Evolutionary conservation across 2,329 filamentous ascomycete genomes (phyloP), one percentile per base, ranked within the genome.

Genomic region (Penicillium sp.): DNA sequence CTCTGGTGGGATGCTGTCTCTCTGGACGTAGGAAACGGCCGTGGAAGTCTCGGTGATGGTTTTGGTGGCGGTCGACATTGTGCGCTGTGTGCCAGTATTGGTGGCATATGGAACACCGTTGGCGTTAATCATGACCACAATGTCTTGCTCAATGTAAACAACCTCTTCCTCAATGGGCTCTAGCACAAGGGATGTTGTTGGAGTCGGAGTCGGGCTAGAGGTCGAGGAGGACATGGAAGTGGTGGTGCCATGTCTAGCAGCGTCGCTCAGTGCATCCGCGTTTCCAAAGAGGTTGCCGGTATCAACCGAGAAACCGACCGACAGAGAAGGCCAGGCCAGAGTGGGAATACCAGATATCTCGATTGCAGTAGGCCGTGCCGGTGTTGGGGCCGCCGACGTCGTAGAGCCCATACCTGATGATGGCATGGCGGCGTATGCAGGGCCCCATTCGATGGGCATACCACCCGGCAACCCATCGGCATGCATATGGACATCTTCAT

Each of bases 391-490:
- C n/a, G n/a, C n/a, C n/a, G n/a, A n/a, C n/a, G n/a, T n/a, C n/a
- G n/a, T n/a, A n/a, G n/a, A n/a, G n/a, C n/a, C n/a, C n/a, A n/a
- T n/a, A n/a, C n/a, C n/a, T n/a, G n/a, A n/a, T n/a, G n/a, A n/a
- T n/a, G n/a, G n/a, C n/a, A n/a, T n/a, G n/a, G n/a, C n/a, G n/a
- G 70, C 72, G 28, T 66, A 67, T 4, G 39, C 67, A 8, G 73
- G 71, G 3, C 74, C 73, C 40, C 54, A 59, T 26, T 63, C 49
- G 43, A 84, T 72, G 4, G 61, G 45, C 14, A 80, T 65, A 43
- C 78, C 75, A 29, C 88, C 87, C 4, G 88, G 87, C 14, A 94
- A 76, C 29, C 73, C 70, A 9, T 71, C 61, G 38, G 79, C 65
- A 5, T 77, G 71, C 7, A 79, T 77, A 2, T 63, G 53, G 35